Conservation (phyloP, 371 early-diverging fungal genomes). For the Batrachochytrium dendrobatidis region DNA sequence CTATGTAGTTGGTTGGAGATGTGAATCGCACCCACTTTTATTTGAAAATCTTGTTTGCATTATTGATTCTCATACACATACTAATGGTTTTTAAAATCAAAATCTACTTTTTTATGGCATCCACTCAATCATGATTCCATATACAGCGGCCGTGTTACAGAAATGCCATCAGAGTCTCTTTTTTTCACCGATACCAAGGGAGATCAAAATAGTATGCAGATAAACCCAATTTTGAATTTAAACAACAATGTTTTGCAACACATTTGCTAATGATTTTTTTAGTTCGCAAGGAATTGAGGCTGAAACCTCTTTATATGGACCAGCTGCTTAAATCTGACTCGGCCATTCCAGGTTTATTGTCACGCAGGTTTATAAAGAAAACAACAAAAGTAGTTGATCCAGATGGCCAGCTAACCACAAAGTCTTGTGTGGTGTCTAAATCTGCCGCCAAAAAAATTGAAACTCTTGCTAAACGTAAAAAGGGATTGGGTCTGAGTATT, state of each 20-base stretch:
- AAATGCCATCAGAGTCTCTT: conserved; percentile 49
- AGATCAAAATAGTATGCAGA: conserved; percentile 45
- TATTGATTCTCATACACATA: no score
- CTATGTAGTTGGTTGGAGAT: neutral
- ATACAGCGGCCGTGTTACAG: conserved; percentile 43
- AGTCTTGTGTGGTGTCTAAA: conserved; percentile 23
- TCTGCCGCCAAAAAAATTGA: conserved; percentile 11
- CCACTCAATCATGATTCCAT: no score
- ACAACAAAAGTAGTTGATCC: conserved; percentile 10
- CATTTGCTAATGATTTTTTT: neutral
- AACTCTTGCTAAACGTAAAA: conserved; percentile 21
- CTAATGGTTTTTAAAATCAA: no score
- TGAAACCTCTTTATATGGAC: conserved; percentile 58
- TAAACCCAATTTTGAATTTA: neutral
- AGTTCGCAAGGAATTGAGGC: neutral
- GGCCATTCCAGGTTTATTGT: conserved; percentile 51
- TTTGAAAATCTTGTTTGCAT: no score
- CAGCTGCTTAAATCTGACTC: conserved; percentile 56
- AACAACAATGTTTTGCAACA: neutral
- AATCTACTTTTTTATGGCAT: no score
- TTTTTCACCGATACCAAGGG: conserved; percentile 72
- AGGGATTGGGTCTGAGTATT: conserved; percentile 2
- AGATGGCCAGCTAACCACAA: conserved; percentile 5
- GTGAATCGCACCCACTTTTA: no score
- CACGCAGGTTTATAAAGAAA: conserved; percentile 1